phyloP scores from a whole-genome alignment of 2,329 filamentous ascomycete species.

The Diaporthe ilicicola region DNA sequence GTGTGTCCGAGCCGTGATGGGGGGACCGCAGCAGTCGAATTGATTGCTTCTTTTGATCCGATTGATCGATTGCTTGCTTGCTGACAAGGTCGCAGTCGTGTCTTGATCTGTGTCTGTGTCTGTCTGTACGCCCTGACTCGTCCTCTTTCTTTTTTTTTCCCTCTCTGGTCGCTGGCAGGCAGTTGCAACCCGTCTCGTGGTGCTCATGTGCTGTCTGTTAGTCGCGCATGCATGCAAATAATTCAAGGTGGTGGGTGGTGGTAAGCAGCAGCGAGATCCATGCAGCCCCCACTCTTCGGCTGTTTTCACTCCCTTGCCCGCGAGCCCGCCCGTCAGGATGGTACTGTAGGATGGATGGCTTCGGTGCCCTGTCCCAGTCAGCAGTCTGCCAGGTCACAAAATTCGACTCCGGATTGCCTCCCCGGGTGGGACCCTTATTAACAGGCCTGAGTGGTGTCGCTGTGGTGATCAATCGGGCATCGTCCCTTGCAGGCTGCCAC shows the following conservation, averaged over 20 bases:
- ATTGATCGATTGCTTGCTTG: background rate
- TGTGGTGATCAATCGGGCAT: slow-evolving; percentile 9
- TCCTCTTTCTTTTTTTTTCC: background rate
- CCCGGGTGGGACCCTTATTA: slow-evolving; percentile 8
- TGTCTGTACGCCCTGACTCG: background rate
- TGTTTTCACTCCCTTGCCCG: background rate
- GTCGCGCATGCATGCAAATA: background rate
- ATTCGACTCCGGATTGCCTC: slow-evolving; percentile 7
- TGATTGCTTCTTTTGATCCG: background rate
- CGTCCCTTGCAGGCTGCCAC: slow-evolving; percentile 14
- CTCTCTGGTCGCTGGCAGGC: background rate
- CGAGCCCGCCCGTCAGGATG: background rate
- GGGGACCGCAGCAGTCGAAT: background rate
- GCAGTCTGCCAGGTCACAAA: slow-evolving; percentile 6
- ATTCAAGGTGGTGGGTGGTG: background rate
- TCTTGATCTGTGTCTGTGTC: background rate
- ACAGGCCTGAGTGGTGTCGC: background rate
- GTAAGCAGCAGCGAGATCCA: background rate
- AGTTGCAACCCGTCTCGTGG: background rate
- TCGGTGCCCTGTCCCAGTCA: slow-evolving; percentile 16
- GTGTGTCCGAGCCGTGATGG: slow-evolving; percentile 1
- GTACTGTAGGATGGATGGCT: background rate
- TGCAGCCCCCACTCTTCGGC: slow-evolving; percentile 18
- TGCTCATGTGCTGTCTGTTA: background rate
- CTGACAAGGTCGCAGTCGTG: background rate